Evolutionary conservation across 1,284 basidiomycete species (phyloP).

Genomic region (Cystobasidium slooffiae): DNA sequence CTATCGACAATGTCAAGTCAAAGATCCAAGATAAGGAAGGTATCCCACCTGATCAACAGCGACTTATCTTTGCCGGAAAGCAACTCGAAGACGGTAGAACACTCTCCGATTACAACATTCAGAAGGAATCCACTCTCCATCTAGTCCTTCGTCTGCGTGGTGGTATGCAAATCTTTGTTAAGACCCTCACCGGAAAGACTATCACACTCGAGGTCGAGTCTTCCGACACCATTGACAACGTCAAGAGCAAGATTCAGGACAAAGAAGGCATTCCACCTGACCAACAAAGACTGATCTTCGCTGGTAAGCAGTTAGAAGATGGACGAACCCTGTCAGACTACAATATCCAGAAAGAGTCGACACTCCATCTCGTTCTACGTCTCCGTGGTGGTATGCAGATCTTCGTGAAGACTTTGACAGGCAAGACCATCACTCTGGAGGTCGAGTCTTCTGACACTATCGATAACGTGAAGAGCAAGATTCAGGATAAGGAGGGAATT

Average conservation of each 20-base stretch:
- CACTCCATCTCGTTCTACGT: constrained; percentile 57
- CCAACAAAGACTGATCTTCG: constrained; percentile 23
- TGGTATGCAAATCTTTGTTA: constrained; percentile 66
- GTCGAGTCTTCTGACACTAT: constrained; percentile 64
- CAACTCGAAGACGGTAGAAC: constrained; percentile 61
- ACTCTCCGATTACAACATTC: constrained; percentile 59
- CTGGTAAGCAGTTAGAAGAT: constrained; percentile 79
- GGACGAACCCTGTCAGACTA: constrained; percentile 60
- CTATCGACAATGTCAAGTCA: constrained; percentile 64
- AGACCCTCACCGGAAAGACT: constrained; percentile 65
- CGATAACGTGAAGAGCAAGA: constrained; percentile 63
- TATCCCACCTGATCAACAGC: constrained; percentile 83
- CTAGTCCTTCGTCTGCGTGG: constrained; percentile 74
- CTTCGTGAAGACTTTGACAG: constrained; percentile 51
- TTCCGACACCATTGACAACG: constrained; percentile 67
- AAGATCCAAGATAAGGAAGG: constrained; percentile 65
- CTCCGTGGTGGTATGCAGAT: constrained; percentile 56
- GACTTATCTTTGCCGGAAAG: constrained; percentile 74
- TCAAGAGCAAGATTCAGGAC: constrained; percentile 62
- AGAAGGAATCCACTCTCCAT: constrained; percentile 55
- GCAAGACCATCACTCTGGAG: constrained; percentile 42
- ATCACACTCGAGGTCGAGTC: constrained; percentile 65
- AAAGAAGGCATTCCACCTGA: constrained; percentile 57
- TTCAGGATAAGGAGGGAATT: constrained; percentile 69
- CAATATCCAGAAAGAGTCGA: constrained; percentile 58